These are phyloP conservation scores for Endothia cerciana DNA, from an alignment of 2,329 filamentous ascomycete genomes.

Conservation along the genomic window DNA sequence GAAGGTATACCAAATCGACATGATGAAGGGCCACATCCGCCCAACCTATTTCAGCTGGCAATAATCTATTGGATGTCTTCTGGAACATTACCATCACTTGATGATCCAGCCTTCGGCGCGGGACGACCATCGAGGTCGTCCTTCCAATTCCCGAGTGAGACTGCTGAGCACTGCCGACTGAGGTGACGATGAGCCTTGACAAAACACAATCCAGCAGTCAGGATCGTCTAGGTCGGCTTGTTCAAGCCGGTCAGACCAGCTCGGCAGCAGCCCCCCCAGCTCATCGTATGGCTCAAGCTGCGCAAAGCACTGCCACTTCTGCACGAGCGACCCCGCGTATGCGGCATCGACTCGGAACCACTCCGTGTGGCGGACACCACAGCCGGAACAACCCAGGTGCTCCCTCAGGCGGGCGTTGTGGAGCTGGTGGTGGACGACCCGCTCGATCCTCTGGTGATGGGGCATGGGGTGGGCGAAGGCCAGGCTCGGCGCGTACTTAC, in stretches of 20 bases:
- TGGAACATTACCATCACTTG: background rate
- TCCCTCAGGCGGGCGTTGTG: slow-evolving; percentile 35
- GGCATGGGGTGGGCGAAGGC: slow-evolving; percentile 29
- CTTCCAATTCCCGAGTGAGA: background rate
- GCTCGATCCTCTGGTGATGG: slow-evolving; percentile 36
- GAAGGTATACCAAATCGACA: background rate
- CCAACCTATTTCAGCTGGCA: too few species aligned
- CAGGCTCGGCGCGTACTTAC: slow-evolving; percentile 34
- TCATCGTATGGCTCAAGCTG: slow-evolving; percentile 36
- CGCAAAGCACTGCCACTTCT: slow-evolving; percentile 37
- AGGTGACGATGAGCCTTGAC: background rate
- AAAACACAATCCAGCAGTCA: slow-evolving; percentile 35
- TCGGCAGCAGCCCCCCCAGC: slow-evolving; percentile 31
- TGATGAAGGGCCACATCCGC: background rate
- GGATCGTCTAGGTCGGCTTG: slow-evolving; percentile 34
- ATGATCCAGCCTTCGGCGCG: background rate
- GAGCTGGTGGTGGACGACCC: slow-evolving; percentile 37
- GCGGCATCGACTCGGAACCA: slow-evolving; percentile 36
- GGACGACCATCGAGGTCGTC: background rate
- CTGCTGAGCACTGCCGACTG: background rate
- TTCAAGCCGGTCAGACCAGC: slow-evolving; percentile 34
- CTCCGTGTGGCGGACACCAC: slow-evolving; percentile 33
- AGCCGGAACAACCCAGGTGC: slow-evolving; percentile 32
- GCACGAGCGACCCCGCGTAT: slow-evolving; percentile 30
- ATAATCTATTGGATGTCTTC: background rate